Percentiles rank a stretch among this genome's conserved stretches.
Conservation (phyloP, 2,329 filamentous ascomycete genomes). For the Fusarium aywerte region DNA sequence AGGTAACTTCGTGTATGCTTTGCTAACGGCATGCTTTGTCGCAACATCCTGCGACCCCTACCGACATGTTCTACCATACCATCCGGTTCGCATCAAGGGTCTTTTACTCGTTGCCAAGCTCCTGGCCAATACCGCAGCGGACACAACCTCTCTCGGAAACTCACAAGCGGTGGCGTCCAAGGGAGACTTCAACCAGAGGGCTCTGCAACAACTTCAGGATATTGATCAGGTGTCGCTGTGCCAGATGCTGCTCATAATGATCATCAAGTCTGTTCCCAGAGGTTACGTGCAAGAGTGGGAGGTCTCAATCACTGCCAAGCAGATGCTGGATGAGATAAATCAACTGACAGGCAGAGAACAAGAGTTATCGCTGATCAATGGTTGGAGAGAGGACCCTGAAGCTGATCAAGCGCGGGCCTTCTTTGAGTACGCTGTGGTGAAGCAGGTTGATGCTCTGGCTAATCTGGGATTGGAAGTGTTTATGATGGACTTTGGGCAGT, state of each 20-base stretch:
- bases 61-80: slow-evolving; percentile 61
- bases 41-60: slow-evolving; percentile 62
- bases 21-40: slow-evolving; percentile 61
- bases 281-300: slow-evolving; percentile 60
- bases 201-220: slow-evolving; percentile 51
- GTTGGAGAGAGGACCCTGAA: slow-evolving; percentile 57
- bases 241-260: slow-evolving; percentile 63
- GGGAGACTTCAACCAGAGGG: slow-evolving; percentile 38
- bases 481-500: slow-evolving; percentile 52
- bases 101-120: slow-evolving; percentile 64
- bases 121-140: slow-evolving; percentile 60
- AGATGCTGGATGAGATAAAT: slow-evolving; percentile 62
- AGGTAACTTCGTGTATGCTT: slow-evolving; percentile 55
- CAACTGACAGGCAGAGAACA: slow-evolving; percentile 58
- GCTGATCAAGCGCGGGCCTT: slow-evolving; percentile 56
- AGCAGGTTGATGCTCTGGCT: slow-evolving; percentile 60
- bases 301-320: slow-evolving; percentile 56
- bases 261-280: slow-evolving; percentile 55
- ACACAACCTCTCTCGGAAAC: slow-evolving; percentile 47
- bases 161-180: slow-evolving; percentile 42
- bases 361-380: slow-evolving; percentile 56
- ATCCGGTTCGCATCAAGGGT: slow-evolving; percentile 61
- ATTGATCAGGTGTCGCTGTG: slow-evolving; percentile 65
- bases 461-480: slow-evolving; percentile 58
- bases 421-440: slow-evolving; percentile 61